Base-by-base conservation (phyloP, 345 rosid genomes). In the Eucalyptus marginata region DNA sequence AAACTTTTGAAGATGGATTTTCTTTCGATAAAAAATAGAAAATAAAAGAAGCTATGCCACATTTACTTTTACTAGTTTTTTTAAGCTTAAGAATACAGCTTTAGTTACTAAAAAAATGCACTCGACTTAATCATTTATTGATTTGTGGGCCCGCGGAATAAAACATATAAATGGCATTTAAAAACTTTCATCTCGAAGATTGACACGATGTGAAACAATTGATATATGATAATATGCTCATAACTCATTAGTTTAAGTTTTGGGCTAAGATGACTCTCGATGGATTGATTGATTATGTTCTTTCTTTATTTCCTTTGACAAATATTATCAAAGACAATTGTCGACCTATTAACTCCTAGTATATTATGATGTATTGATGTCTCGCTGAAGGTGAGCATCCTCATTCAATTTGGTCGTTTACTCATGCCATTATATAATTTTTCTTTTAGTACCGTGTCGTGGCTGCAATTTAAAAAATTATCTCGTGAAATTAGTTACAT, bases 361-460 rank as follows among this genome's bases (percentile, higher is more conserved):
- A 76, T 18, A 76, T 76, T 18, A 7, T 3, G 3, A 76, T 36
- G 27, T 36, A 31, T 76, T 36, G 83, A 7, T 18, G 46, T 76
- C 47, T 7, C 4, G 2, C 0, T 0, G 7, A 36, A 36, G 25
- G 25, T 0, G 46, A 2, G 27, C 7, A 2, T 76, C 7, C 7
- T 36, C 27, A 20, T 76, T 36, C 10, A 18, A 36, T 36, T 76
- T 10, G 27, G 3, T 36, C 20, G 6, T 76, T 18, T 36, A 24
- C 27, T 76, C 2, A 20, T 36, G 12, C 2, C 4, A 20, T 11
- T 5, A 5, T 36, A 36, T 71, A 18, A 9, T 33, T 71, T 18
- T 71, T 7, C 14, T 18, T 71, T 36, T 1, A 8, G 13, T 10
- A 3, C 1, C 0, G 0, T 17, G 7, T 1, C 3, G 0, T 10